These are phyloP conservation scores for Boletus sp. DNA, from an alignment of 768 basidiomycete genomes.

Conservation along the genomic window DNA sequence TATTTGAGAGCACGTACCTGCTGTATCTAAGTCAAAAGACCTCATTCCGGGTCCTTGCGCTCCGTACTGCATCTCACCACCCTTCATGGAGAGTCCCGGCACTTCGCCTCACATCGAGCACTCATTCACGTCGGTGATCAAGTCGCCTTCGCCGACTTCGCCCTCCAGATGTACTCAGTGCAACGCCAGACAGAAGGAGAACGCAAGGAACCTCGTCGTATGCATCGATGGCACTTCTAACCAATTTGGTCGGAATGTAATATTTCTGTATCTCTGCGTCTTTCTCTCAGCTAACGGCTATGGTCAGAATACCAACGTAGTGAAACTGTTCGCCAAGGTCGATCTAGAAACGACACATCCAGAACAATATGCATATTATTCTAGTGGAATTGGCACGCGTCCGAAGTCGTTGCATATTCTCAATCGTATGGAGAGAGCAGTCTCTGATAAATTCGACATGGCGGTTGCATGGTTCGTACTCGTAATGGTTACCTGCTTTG, in stretches of 20 bases:
- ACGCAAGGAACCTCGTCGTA: conserved; percentile 20
- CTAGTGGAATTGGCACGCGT: conserved; percentile 38
- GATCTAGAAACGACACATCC: conserved; percentile 13
- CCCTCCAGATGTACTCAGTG: conserved; percentile 11
- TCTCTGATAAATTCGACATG: conserved; percentile 32
- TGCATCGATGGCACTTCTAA: conserved; percentile 27
- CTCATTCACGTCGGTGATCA: not conserved
- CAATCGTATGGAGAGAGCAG: conserved; percentile 10
- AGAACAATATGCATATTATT: conserved; percentile 35
- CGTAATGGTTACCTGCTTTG: not conserved
- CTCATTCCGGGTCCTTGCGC: not conserved
- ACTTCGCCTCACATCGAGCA: not conserved
- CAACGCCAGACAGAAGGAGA: conserved; percentile 6
- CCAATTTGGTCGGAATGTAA: conserved; percentile 20
- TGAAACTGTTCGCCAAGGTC: conserved; percentile 35
- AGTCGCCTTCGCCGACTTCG: not conserved
- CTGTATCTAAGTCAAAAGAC: not conserved
- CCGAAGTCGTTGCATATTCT: conserved; percentile 28
- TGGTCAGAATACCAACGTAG: conserved; percentile 36
- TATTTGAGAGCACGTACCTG: conserved; percentile 4
- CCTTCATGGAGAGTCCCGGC: not conserved
- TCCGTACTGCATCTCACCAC: not conserved
- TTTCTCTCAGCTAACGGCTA: conserved; percentile 2
- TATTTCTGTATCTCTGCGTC: not conserved
- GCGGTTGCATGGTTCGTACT: conserved; percentile 37